Percentiles rank a stretch among this genome's conserved stretches.
phyloP scores from a whole-genome alignment of 805 yeast genomes.

The Suhomyces xylopsoci region DNA sequence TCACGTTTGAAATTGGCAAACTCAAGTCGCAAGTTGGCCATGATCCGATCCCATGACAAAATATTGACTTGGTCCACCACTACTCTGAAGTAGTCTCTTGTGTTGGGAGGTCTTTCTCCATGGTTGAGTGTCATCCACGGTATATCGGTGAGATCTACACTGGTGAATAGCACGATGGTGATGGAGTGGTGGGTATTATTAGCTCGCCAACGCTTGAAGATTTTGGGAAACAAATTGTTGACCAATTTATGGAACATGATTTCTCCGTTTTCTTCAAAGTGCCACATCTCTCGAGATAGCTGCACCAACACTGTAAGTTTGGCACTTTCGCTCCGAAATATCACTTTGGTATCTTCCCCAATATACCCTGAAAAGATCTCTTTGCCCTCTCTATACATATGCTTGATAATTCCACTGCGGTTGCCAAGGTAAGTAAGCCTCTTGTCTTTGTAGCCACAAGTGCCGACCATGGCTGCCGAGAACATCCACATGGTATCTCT shows the following conservation, averaged over 20 bases:
- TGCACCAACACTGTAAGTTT: constrained; percentile 80
- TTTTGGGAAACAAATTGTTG: constrained; percentile 86
- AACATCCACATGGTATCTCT: constrained; percentile 93
- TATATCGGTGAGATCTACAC: constrained; percentile 57
- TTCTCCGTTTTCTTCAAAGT: constrained; percentile 95
- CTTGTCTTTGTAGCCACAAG: constrained; percentile 68
- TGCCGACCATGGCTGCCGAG: constrained; percentile 55
- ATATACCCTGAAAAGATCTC: constrained; percentile 74
- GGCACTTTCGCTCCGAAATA: constrained; percentile 90
- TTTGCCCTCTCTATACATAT: constrained; percentile 64
- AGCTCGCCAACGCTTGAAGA: constrained; percentile 83
- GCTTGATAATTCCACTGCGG: constrained; percentile 61
- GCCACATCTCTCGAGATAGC: constrained; percentile 95
- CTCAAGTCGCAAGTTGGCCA: constrained; percentile 82
- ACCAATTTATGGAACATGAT: constrained; percentile 89
- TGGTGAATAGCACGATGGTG: constrained; percentile 83
- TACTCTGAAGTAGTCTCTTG: constrained; percentile 82
- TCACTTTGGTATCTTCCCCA: constrained; percentile 70
- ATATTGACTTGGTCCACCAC: constrained; percentile 94
- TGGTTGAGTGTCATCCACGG: constrained; percentile 58
- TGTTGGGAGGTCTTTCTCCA: constrained; percentile 67
- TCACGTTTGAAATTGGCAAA: constrained; percentile 80
- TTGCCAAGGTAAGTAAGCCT: constrained; percentile 57
- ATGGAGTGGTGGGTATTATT: constrained; percentile 87
- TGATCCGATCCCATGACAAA: constrained; percentile 84